A percentile compares a stretch with the other conserved stretches of the same genome.
phyloP scores from a whole-genome alignment of 768 basidiomycete genomes.

The Suillus subalutaceus region DNA sequence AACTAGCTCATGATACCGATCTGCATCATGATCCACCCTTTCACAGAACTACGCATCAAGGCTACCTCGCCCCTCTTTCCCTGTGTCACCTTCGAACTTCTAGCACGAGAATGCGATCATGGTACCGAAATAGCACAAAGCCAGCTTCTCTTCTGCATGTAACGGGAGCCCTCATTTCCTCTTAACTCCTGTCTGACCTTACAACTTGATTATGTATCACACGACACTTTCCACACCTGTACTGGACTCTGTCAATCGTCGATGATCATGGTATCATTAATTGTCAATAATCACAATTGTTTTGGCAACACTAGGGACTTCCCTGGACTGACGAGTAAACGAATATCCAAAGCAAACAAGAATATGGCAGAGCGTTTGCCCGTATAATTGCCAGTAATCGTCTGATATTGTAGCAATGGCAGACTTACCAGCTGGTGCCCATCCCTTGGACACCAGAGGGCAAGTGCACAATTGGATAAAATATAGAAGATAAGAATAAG shows the following conservation, averaged over 20 bases:
- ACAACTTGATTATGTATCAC: conserved; percentile 1
- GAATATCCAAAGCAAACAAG: background rate
- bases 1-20: background rate
- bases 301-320: background rate
- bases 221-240: background rate
- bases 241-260: background rate
- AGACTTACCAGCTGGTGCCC: background rate
- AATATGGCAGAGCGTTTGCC: background rate
- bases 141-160: background rate
- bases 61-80: background rate
- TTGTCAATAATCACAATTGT: background rate
- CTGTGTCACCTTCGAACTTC: background rate
- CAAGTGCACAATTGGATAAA: background rate
- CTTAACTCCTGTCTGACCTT: background rate
- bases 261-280: background rate
- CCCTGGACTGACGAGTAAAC: too few species aligned
- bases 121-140: background rate
- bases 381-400: background rate
- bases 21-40: background rate
- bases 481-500: background rate
- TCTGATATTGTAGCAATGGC: background rate
- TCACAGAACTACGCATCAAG: background rate
- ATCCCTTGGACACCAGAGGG: conserved; percentile 6
- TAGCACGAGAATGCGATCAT: background rate
- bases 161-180: background rate